Percentiles rank a stretch among this genome's conserved stretches.
phyloP scores from a whole-genome alignment of 805 yeast species.

The Candida mattraensis region DNA sequence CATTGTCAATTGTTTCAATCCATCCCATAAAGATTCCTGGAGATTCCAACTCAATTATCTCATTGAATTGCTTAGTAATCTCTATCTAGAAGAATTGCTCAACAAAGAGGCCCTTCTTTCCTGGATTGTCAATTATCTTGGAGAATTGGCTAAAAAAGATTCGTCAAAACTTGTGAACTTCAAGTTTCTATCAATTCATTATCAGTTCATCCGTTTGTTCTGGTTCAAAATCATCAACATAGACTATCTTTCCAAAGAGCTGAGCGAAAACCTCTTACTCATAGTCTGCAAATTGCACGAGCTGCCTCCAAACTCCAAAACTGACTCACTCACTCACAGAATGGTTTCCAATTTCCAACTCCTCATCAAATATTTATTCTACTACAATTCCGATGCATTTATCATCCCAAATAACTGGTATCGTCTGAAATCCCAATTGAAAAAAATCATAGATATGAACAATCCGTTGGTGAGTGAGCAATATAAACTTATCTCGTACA shows the following conservation, averaged over 20 bases:
- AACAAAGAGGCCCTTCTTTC: constrained; percentile 61
- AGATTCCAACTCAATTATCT: constrained; percentile 57
- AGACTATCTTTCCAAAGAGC: constrained; percentile 61
- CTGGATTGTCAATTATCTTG: constrained; percentile 59
- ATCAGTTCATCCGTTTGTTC: constrained; percentile 60
- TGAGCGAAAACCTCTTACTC: constrained; percentile 57
- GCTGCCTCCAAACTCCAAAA: constrained; percentile 15
- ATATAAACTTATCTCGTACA: constrained; percentile 57
- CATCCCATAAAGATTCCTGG: constrained; percentile 38
- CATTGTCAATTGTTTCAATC: constrained; percentile 41
- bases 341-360: constrained; percentile 30
- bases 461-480: constrained; percentile 42
- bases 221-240: constrained; percentile 65
- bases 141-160: constrained; percentile 20
- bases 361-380: constrained; percentile 43
- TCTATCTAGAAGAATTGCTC: constrained; percentile 67
- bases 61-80: constrained; percentile 56
- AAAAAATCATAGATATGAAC: constrained; percentile 37
- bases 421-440: constrained; percentile 47
- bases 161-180: constrained; percentile 19
- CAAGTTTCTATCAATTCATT: constrained; percentile 29
- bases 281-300: constrained; percentile 22
- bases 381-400: constrained; percentile 56
- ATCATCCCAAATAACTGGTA: constrained; percentile 67
- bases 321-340: constrained; percentile 18